Evolutionary conservation across 1,139 yeast species (phyloP), one percentile per base, ranked within the genome.

Genomic region (Candida pseudocylindracea): DNA sequence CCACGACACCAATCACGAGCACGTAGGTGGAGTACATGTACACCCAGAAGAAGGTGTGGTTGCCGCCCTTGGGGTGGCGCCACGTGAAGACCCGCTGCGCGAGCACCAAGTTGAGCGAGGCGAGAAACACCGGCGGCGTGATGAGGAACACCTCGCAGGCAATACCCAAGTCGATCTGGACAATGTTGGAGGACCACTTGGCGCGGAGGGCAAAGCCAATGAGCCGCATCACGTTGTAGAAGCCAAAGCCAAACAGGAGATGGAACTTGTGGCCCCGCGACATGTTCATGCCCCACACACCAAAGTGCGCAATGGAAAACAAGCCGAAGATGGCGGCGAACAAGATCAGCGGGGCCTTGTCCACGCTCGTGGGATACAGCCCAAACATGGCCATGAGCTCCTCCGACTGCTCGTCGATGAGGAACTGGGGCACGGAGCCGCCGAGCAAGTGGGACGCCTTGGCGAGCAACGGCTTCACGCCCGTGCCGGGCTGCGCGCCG

Each of bases 21-120:
- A 50, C 46, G 46, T 78, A 76, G 28, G 67, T 43, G 1, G 48
- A 34, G 31, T 62, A 45, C 76, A 76, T 72, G 30, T 56, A 36
- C 11, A 41, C 39, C 69, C 75, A 69, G 45, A 74, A 72, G 32
- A 61, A 43, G 35, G 48, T 53, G 31, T 67, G 49, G 15, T 71
- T 60, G 35, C 88, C 91, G 26, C 76, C 67, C 32, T 70, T 75
- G 3, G 92, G 91, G 45, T 78, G 91, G 45, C 79, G 58, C 81
- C 88, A 74, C 8, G 85, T 74, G 52, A 75, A 76, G 31, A 76
- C 58, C 41, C 92, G 62, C 48, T 76, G 88, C 5, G 83, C 83
- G 38, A 78, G 54, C 31, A 74, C 63, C 49, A 75, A 61, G 44
- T 73, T 72, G 40, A 67, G 55, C 1, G 74, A 61, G 15, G 69